phyloP scores from a whole-genome alignment of 2,329 filamentous ascomycete species.

The Colletotrichum kahawae region DNA sequence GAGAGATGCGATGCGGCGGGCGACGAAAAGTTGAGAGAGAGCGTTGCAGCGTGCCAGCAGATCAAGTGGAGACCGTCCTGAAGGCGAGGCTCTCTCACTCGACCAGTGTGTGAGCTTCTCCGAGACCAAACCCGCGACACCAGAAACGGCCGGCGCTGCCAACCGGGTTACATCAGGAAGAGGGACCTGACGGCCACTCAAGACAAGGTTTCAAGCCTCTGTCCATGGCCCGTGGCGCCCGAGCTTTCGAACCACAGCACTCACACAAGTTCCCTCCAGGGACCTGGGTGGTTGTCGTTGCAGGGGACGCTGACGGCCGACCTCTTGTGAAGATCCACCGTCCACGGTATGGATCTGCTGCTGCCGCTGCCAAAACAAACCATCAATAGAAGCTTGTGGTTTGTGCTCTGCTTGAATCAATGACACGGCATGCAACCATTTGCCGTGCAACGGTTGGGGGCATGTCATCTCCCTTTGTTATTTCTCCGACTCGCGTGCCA shows the following conservation, averaged over 20 bases:
- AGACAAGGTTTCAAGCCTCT: slow-evolving; percentile 18
- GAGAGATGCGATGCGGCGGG: neutral
- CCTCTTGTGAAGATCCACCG: neutral
- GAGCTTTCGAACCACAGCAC: slow-evolving; percentile 16
- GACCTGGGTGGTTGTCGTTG: neutral
- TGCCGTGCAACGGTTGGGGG: slow-evolving; percentile 3
- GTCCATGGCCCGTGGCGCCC: neutral
- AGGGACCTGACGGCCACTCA: slow-evolving; percentile 16
- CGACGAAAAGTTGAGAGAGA: neutral
- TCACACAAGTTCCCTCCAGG: slow-evolving; percentile 13
- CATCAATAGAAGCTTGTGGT: neutral
- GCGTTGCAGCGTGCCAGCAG: neutral
- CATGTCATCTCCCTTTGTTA: slow-evolving; percentile 12
- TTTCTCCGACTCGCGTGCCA: slow-evolving; percentile 16
- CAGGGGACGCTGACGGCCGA: neutral
- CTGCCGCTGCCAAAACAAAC: slow-evolving; percentile 1
- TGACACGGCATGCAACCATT: neutral
- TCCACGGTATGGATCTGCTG: slow-evolving; percentile 2
- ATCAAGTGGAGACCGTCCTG: slow-evolving; percentile 5
- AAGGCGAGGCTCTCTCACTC: neutral
- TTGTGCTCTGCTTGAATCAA: neutral
- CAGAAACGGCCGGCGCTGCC: slow-evolving; percentile 4
- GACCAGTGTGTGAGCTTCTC: neutral
- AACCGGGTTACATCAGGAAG: slow-evolving; percentile 13
- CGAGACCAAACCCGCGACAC: slow-evolving; percentile 4